These are phyloP conservation scores for Plasmodium gonderi DNA, from an alignment of 169 alveolate genomes.

Conservation along the genomic window DNA sequence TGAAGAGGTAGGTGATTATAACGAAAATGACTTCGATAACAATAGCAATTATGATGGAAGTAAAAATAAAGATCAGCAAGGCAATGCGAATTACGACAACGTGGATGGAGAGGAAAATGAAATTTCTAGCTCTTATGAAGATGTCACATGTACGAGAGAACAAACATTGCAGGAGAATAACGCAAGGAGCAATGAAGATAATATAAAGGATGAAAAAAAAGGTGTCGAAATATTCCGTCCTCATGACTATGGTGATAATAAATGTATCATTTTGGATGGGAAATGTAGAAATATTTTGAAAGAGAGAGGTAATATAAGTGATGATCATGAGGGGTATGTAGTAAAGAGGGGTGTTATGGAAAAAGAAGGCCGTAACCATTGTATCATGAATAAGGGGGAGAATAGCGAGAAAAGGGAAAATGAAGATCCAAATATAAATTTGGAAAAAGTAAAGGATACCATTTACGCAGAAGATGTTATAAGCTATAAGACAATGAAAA, in stretches of 20 bases:
- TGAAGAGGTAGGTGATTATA: slow-evolving; percentile 1
- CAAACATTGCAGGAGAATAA: background rate
- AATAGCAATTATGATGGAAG: background rate
- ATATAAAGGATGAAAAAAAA: background rate
- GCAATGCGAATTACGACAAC: background rate
- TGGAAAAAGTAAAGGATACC: background rate
- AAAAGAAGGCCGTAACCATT: background rate
- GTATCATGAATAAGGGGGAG: background rate
- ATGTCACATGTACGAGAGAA: background rate
- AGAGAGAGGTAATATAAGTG: background rate
- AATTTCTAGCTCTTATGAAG: background rate
- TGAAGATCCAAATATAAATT: background rate
- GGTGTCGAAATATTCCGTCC: background rate
- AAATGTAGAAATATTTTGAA: background rate
- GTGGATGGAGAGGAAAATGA: slow-evolving; percentile 3
- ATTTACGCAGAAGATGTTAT: background rate
- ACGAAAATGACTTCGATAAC: background rate
- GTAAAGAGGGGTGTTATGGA: background rate
- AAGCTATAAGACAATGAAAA: background rate
- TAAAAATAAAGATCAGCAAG: background rate
- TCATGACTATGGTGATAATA: background rate
- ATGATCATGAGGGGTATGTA: background rate
- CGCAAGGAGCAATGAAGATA: background rate
- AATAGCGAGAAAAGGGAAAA: background rate
- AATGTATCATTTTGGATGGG: background rate